phyloP scores from a whole-genome alignment of 805 yeast genomes.

The Sugiyamaella valdiviana region DNA sequence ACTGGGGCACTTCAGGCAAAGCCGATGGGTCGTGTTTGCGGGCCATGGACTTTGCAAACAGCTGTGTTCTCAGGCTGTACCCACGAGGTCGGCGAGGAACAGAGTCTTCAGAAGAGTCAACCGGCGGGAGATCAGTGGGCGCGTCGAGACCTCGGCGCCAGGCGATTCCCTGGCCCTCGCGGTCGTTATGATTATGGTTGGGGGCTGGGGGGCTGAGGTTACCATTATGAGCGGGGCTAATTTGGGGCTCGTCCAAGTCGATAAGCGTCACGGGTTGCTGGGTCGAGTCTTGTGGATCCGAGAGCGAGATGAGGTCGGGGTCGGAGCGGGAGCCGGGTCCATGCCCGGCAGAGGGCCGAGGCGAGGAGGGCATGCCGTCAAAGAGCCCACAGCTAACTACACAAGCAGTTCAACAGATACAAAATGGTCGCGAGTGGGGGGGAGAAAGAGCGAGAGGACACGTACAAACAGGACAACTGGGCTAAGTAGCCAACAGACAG shows the following conservation, averaged over 20 bases:
- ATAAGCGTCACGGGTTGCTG: background rate
- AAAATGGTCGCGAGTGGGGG: too few relatives aligned
- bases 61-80: conserved; percentile 59
- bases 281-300: too few relatives aligned
- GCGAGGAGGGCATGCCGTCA: background rate
- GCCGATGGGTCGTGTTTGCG: conserved; percentile 9
- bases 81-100: conserved; percentile 39
- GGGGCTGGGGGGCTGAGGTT: background rate
- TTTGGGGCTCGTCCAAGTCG: background rate
- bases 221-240: background rate
- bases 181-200: background rate
- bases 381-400: background rate
- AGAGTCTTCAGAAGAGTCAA: background rate
- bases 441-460: background rate
- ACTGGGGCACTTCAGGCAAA: conserved; percentile 5
- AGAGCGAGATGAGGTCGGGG: background rate
- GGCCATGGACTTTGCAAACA: conserved; percentile 41
- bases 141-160: background rate
- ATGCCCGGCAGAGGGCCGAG: background rate
- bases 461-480: too few relatives aligned
- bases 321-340: background rate
- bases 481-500: too few relatives aligned
- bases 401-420: too few relatives aligned
- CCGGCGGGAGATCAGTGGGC: background rate
- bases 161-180: background rate